A percentile compares a stretch with the other conserved stretches of the same genome.
These are phyloP conservation scores for Vanderwaltozyma verrucispora DNA, from an alignment of 805 yeast species.

Conservation along the genomic window DNA sequence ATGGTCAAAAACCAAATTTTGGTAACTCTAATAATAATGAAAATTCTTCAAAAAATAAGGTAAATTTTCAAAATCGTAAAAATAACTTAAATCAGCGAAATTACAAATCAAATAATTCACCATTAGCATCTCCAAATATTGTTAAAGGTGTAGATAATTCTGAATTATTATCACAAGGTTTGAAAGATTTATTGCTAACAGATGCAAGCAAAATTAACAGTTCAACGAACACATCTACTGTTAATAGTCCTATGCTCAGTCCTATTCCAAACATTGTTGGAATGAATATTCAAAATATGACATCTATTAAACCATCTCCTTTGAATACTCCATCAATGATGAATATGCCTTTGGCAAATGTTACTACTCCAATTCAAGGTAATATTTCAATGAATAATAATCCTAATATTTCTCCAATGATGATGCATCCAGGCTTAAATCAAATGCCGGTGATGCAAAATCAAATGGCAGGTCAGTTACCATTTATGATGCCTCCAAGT, in stretches of 20 bases:
- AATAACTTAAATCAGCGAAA: no score
- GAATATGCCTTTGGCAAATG: background rate
- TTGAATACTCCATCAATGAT: slow-evolving; percentile 7
- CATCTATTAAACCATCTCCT: slow-evolving; percentile 9
- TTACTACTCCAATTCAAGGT: background rate
- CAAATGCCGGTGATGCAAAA: background rate
- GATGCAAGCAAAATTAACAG: background rate
- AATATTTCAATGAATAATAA: background rate
- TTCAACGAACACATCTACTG: background rate
- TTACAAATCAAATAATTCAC: background rate
- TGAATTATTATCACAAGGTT: slow-evolving; percentile 7
- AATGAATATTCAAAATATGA: background rate
- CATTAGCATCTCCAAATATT: background rate
- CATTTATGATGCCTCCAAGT: background rate
- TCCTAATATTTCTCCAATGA: background rate
- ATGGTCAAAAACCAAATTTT: slow-evolving; percentile 27
- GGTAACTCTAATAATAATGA: slow-evolving; percentile 11
- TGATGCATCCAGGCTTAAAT: background rate
- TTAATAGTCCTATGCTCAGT: background rate
- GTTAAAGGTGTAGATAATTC: slow-evolving; percentile 3
- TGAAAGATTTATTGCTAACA: slow-evolving; percentile 8
- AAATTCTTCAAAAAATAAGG: background rate
- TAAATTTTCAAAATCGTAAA: background rate
- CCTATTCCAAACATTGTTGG: background rate
- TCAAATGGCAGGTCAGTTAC: background rate